Evolutionary conservation across 116 monocot genomes (phyloP).

Genomic region (Papilionanthe hybrid): DNA sequence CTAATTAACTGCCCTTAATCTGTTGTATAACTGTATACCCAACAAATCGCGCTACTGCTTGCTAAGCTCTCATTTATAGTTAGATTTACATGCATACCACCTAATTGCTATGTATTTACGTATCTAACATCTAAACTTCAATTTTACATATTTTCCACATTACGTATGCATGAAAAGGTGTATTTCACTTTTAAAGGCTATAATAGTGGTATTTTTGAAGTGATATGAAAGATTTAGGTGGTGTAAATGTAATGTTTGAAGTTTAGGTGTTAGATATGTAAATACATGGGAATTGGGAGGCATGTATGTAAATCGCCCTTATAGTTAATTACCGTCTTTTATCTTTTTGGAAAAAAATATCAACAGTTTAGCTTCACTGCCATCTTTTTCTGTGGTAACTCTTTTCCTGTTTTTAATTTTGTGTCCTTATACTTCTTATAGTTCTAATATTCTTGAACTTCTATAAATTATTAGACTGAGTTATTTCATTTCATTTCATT

Average conservation of each 20-base stretch:
- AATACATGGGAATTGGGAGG: no score
- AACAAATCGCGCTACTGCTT: background rate
- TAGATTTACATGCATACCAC: no score
- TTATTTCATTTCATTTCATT: conserved; percentile 14
- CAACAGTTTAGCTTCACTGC: background rate
- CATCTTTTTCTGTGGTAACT: background rate
- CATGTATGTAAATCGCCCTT: no score
- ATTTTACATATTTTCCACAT: no score
- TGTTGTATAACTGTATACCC: background rate
- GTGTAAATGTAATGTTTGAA: no score
- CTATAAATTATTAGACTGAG: conserved; percentile 6
- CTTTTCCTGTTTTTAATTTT: background rate
- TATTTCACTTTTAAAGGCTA: no score
- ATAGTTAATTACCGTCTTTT: background rate
- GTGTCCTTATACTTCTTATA: background rate
- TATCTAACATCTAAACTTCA: no score
- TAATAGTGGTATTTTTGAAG: no score
- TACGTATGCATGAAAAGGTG: no score
- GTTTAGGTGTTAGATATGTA: no score
- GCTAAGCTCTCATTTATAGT: background rate
- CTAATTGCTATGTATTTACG: no score
- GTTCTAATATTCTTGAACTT: background rate
- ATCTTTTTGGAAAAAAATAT: background rate
- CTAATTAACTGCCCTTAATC: background rate
- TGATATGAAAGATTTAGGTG: no score